phyloP scores from a whole-genome alignment of 768 basidiomycete species.

The Mycena alexandri region DNA sequence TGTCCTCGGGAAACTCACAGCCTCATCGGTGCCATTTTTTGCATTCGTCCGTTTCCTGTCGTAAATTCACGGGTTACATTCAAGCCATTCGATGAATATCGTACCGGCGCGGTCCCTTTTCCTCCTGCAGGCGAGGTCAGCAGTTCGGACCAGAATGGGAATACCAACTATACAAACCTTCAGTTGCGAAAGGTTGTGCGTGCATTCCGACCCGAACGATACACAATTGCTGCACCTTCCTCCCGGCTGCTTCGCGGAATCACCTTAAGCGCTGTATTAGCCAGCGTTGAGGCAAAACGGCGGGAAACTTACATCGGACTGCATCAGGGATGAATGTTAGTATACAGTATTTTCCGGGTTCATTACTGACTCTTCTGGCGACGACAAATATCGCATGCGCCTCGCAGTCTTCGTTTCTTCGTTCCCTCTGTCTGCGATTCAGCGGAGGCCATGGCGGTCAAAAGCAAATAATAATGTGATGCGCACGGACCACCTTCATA shows the following conservation, averaged over 20 bases:
- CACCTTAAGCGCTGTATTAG: conserved; percentile 8
- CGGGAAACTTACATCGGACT: conserved; percentile 23
- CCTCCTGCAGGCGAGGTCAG: conserved; percentile 8
- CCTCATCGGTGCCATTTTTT: neutral
- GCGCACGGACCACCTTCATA: neutral
- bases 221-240: conserved; percentile 27
- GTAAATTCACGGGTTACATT: neutral
- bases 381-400: conserved; percentile 24
- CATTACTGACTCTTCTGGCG: conserved; percentile 25
- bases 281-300: too few species aligned
- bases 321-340: neutral
- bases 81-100: neutral
- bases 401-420: conserved; percentile 27
- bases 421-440: neutral
- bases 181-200: conserved; percentile 19
- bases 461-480: neutral
- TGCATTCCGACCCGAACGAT: conserved; percentile 32
- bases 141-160: neutral
- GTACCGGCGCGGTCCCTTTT: conserved; percentile 24
- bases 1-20: neutral
- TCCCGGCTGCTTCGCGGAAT: conserved; percentile 26
- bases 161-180: conserved; percentile 23
- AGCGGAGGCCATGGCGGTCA: conserved; percentile 1
- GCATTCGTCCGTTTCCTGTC: conserved; percentile 24
- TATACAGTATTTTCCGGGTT: too few species aligned